These are phyloP conservation scores for Sporisorium reilianum DNA, from an alignment of 1,284 basidiomycete species.

Conservation along the genomic window DNA sequence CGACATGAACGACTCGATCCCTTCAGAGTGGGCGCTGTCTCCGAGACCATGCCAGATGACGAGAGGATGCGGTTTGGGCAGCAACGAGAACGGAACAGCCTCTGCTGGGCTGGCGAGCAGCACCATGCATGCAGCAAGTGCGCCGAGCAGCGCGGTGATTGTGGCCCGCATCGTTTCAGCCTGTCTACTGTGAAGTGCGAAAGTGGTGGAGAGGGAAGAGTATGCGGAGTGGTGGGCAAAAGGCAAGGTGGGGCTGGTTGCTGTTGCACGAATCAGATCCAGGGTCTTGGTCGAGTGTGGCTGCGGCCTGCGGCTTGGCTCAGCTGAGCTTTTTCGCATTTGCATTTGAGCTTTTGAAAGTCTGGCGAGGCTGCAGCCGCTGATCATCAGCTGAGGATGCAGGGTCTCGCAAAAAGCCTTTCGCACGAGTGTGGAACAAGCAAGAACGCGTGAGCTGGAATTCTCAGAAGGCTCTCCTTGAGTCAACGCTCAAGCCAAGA, in stretches of 20 bases:
- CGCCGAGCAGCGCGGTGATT: conserved; percentile 15
- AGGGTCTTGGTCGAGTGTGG: neutral
- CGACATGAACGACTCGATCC: conserved; percentile 76
- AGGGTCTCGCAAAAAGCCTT: neutral
- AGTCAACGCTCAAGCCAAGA: conserved; percentile 12
- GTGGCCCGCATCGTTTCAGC: conserved; percentile 14
- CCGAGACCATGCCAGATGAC: conserved; percentile 97
- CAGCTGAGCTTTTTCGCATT: conserved; percentile 9
- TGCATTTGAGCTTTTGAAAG: too few relatives aligned
- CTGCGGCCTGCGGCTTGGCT: neutral
- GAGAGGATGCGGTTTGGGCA: conserved; percentile 70
- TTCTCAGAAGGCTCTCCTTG: neutral
- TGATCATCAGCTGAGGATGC: conserved; percentile 1
- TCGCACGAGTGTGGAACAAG: conserved; percentile 10
- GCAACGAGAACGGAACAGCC: conserved; percentile 30
- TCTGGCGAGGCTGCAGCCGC: neutral
- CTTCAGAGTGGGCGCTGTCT: conserved; percentile 72
- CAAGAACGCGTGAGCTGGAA: conserved; percentile 14
- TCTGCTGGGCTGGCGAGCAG: conserved; percentile 11
- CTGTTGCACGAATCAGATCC: neutral
- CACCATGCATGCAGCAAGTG: conserved; percentile 9
- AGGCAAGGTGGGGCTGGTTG: neutral
- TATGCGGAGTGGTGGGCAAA: neutral
- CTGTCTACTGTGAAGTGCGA: neutral
- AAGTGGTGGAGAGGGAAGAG: too few relatives aligned